Conservation (phyloP, 2,329 filamentous ascomycete species). For the Aspergillus awamori region DNA sequence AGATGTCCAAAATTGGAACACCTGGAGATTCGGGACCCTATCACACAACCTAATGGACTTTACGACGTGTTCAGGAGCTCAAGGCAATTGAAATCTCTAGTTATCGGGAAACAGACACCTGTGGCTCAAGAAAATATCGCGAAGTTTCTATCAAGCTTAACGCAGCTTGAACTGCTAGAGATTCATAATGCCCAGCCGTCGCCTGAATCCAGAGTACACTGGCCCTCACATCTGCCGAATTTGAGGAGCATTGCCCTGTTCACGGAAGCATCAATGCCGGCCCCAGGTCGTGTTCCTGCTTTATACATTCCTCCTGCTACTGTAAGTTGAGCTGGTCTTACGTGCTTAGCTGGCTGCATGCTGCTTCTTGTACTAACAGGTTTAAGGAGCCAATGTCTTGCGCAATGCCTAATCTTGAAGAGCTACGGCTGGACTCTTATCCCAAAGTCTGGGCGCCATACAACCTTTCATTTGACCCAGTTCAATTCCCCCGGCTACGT, state of each 20-base stretch:
- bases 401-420: constrained; percentile 35
- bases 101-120: constrained; percentile 28
- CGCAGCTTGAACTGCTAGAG: constrained; percentile 33
- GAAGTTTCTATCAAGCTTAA: constrained; percentile 29
- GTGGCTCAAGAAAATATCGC: constrained; percentile 30
- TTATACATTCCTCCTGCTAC: constrained; percentile 21
- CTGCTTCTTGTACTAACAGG: background rate
- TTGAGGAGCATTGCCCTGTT: constrained; percentile 33
- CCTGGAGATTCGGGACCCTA: constrained; percentile 31
- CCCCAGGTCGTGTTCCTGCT: constrained; percentile 19
- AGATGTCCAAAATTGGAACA: constrained; percentile 39
- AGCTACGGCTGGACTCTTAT: constrained; percentile 35
- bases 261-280: constrained; percentile 19
- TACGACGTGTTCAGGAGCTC: constrained; percentile 31
- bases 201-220: constrained; percentile 13
- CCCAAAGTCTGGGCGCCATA: constrained; percentile 24
- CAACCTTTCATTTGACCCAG: constrained; percentile 19
- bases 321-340: background rate
- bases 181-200: constrained; percentile 27
- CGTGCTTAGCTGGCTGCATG: background rate
- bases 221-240: constrained; percentile 34
- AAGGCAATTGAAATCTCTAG: constrained; percentile 30
- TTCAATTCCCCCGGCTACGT: constrained; percentile 28
- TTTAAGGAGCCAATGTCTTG: constrained; percentile 19
- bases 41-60: constrained; percentile 24